Evolutionary conservation across 2,329 filamentous ascomycete species (phyloP), one percentile per base, ranked within the genome.

Genomic region (Trichoderma atroviride): DNA sequence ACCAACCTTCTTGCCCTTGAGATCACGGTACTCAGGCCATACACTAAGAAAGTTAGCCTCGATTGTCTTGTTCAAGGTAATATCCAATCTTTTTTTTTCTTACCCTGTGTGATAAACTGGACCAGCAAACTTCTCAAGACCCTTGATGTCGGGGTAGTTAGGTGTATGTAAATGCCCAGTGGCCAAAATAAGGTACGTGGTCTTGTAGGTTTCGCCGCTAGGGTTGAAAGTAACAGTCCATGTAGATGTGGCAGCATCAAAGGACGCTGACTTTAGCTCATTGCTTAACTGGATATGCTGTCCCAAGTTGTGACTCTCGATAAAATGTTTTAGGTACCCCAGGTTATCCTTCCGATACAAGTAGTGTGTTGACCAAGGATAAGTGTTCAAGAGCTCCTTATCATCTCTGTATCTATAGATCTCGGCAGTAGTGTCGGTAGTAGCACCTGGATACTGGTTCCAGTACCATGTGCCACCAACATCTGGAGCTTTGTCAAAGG

Each of bases 401-500:
- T 62, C 59, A 11, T 11, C 47, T 27, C 59, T 62, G 6, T 50
- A 62, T 16, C 59, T 62, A 27, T 62, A 61, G 10, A 61, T 40
- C 14, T 61, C 59, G 9, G 40, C 50, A 27, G 43, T 27, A 22
- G 59, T 50, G n/a, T 61, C 59, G 14, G 40, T 61, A 11, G 29
- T 61, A 29, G 59, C 40, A 5, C 59, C 59, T 1, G 59, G 59
- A 33, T 61, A 61, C 13, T 29, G 24, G 6, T 33, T 61, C 59
- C 59, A 61, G 19, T 61, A 61, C 40, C 59, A 61, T 61, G 59
- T 61, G 2, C 59, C 59, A n/a, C 59, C 59, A 33, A 61, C 59
- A 3, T 61, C 40, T 13, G 59, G 19, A 19, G 37, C 59, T 11
- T 61, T 61, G 6, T 61, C 59, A 4, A 61, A 31, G 5, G 47